Percentiles rank a stretch among this genome's conserved stretches.
These are phyloP conservation scores for Xylaria sp. DNA, from an alignment of 2,329 filamentous ascomycete species.

Conservation along the genomic window DNA sequence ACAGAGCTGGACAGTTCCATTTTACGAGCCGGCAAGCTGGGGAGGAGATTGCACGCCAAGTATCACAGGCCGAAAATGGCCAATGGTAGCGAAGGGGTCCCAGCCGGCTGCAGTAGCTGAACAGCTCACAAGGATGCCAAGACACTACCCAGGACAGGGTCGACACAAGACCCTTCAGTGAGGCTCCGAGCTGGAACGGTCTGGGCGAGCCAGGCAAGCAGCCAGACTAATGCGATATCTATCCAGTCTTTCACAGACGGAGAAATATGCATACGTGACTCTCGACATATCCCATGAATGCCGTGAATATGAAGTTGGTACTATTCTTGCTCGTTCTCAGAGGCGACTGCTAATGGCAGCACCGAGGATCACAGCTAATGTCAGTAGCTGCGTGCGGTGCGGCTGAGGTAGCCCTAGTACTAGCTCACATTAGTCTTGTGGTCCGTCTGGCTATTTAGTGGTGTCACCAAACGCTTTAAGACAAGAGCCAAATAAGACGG, in stretches of 20 bases:
- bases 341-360: neutral
- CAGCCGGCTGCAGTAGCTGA: constrained; percentile 52
- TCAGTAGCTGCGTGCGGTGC: constrained; percentile 3
- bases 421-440: constrained; percentile 19
- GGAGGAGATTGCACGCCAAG: constrained; percentile 45
- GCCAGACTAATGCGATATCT: neutral
- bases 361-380: neutral
- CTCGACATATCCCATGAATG: neutral
- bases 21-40: constrained; percentile 33
- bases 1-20: constrained; percentile 41
- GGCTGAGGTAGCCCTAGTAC: constrained; percentile 26
- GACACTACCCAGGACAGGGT: constrained; percentile 41
- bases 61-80: constrained; percentile 40
- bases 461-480: constrained; percentile 12
- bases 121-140: constrained; percentile 44
- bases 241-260: neutral
- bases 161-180: constrained; percentile 38
- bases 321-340: neutral
- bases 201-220: constrained; percentile 23
- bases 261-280: neutral
- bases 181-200: constrained; percentile 26
- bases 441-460: neutral
- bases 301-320: neutral
- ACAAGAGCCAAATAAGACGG: constrained; percentile 36
- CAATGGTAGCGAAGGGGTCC: constrained; percentile 41